Conservation (phyloP, 2,329 filamentous ascomycete species). For the Aspergillus niger region DNA sequence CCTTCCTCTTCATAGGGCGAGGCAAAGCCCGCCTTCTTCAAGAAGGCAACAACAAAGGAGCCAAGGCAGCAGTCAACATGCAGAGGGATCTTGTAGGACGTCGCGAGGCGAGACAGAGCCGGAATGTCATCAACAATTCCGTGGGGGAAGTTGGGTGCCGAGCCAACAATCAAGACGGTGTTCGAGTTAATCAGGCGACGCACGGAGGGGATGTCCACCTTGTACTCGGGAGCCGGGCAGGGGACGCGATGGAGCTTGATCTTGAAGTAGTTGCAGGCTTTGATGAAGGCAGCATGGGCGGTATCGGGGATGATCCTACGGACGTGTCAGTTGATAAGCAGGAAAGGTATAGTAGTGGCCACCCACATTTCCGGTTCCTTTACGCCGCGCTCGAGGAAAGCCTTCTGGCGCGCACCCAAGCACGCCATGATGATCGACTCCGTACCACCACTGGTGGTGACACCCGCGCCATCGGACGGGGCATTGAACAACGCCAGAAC, state of each 20-base stretch:
- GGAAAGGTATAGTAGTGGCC: background rate
- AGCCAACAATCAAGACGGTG: slow-evolving; percentile 89
- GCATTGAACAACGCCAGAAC: slow-evolving; percentile 82
- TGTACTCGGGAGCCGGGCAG: slow-evolving; percentile 82
- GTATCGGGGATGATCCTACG: slow-evolving; percentile 87
- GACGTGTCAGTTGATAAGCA: slow-evolving; percentile 20
- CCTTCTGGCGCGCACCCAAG: slow-evolving; percentile 86
- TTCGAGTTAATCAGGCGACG: slow-evolving; percentile 89
- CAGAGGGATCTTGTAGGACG: slow-evolving; percentile 77
- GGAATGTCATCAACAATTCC: slow-evolving; percentile 96
- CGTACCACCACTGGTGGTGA: slow-evolving; percentile 88
- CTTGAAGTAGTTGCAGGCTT: slow-evolving; percentile 92
- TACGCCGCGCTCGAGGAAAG: slow-evolving; percentile 78
- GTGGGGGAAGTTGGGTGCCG: slow-evolving; percentile 95
- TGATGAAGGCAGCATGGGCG: slow-evolving; percentile 93
- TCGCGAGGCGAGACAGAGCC: slow-evolving; percentile 77
- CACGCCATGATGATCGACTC: slow-evolving; percentile 98
- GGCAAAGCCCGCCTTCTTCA: slow-evolving; percentile 85
- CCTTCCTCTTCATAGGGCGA: slow-evolving; percentile 64
- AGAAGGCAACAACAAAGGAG: slow-evolving; percentile 89
- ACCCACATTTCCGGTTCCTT: slow-evolving; percentile 91
- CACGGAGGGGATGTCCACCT: slow-evolving; percentile 77
- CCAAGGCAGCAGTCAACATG: slow-evolving; percentile 98
- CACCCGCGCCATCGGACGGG: slow-evolving; percentile 79
- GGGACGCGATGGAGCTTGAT: slow-evolving; percentile 90